Evolutionary conservation across 768 basidiomycete species (phyloP).

Genomic region (Rhodocollybia butyracea): DNA sequence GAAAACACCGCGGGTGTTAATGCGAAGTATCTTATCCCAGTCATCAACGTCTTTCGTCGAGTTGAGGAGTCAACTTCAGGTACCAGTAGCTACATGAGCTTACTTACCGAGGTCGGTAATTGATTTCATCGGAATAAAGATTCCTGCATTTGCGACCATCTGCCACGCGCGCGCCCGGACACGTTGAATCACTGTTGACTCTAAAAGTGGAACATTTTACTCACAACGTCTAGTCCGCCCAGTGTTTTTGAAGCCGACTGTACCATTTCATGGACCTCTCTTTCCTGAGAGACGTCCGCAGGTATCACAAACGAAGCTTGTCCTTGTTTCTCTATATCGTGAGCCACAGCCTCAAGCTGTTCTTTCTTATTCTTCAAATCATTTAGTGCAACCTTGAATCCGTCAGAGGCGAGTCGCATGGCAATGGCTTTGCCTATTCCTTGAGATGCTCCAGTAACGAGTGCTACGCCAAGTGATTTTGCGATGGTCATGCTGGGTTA

Average conservation of each 20-base stretch:
- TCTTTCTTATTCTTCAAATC: conserved; percentile 18
- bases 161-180: too few relatives aligned
- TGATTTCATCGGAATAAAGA: conserved; percentile 1
- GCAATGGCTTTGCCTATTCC: conserved; percentile 21
- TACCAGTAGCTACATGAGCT: too few relatives aligned
- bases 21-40: conserved; percentile 17
- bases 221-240: conserved; percentile 30
- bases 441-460: conserved; percentile 27
- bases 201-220: neutral
- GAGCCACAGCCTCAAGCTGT: conserved; percentile 1
- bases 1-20: conserved; percentile 30
- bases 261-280: conserved; percentile 20
- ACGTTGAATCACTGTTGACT: neutral
- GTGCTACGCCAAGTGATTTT: conserved; percentile 18
- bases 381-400: conserved; percentile 25
- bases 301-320: conserved; percentile 14
- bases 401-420: neutral
- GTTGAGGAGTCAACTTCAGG: neutral
- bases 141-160: conserved; percentile 25
- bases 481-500: too few relatives aligned
- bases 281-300: conserved; percentile 19
- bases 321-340: conserved; percentile 17
- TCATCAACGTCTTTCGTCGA: conserved; percentile 12
- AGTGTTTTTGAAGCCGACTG: conserved; percentile 12
- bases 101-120: too few relatives aligned